These are phyloP conservation scores for Pythium aristosporum DNA, from an alignment of 352 stramenopile species.

Conservation along the genomic window DNA sequence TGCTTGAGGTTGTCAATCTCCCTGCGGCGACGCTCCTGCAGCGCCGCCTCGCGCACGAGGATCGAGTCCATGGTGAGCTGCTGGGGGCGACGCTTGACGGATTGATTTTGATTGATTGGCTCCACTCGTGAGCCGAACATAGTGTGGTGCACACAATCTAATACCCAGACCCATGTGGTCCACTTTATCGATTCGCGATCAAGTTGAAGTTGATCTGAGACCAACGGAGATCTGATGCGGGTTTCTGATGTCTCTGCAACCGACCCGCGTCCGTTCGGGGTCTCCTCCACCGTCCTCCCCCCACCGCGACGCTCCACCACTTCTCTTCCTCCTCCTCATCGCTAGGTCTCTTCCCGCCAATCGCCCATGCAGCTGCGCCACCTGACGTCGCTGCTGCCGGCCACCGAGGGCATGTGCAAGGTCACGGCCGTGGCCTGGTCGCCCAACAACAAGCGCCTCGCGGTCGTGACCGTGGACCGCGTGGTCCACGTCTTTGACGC, in stretches of 20 bases:
- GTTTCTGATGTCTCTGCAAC: neutral
- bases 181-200: neutral
- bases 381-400: conserved; percentile 89
- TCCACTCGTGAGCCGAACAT: neutral
- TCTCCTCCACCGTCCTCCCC: too few relatives aligned
- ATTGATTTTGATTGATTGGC: conserved; percentile 23
- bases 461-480: conserved; percentile 91
- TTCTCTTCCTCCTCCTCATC: neutral
- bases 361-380: conserved; percentile 91
- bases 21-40: conserved; percentile 67
- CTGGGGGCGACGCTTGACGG: neutral
- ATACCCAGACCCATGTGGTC: neutral
- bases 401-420: conserved; percentile 90
- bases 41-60: conserved; percentile 56
- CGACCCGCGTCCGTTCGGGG: conserved; percentile 39
- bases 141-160: conserved; percentile 12
- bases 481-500: conserved; percentile 94
- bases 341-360: neutral
- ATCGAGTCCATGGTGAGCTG: conserved; percentile 38
- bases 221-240: neutral
- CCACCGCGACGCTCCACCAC: neutral
- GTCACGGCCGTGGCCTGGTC: conserved; percentile 92
- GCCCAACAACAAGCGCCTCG: conserved; percentile 91
- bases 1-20: conserved; percentile 80
- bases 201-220: conserved; percentile 3